phyloP scores from a whole-genome alignment of 1,284 basidiomycete genomes.

The Cutaneotrichosporon sp. region DNA sequence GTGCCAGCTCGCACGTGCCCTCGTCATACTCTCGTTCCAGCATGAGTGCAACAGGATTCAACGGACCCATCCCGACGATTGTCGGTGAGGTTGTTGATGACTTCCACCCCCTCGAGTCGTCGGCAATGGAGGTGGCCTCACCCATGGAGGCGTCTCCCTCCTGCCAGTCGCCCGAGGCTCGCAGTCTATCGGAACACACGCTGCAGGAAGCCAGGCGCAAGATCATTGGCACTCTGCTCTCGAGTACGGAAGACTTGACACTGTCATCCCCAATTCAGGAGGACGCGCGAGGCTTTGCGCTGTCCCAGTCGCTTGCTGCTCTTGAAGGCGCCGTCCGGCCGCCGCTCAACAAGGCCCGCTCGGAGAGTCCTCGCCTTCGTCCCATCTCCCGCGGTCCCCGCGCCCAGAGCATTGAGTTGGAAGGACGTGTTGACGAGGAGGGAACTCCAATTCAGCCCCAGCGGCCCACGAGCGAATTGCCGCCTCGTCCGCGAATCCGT shows the following conservation, averaged over 20 bases:
- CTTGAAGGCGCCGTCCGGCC: constrained; percentile 26
- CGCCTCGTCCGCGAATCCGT: constrained; percentile 17
- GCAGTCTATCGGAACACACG: constrained; percentile 36
- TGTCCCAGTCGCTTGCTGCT: constrained; percentile 35
- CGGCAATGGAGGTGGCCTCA: constrained; percentile 18
- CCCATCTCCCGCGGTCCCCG: constrained; percentile 7
- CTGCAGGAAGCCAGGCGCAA: constrained; percentile 40
- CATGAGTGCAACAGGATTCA: constrained; percentile 17
- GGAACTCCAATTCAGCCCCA: neutral
- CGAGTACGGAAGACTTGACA: constrained; percentile 28
- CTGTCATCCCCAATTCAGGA: constrained; percentile 9
- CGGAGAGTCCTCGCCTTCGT: constrained; percentile 11
- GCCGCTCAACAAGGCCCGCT: constrained; percentile 2
- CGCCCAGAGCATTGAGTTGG: constrained; percentile 22
- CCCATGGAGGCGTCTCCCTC: neutral
- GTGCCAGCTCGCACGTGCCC: constrained; percentile 30
- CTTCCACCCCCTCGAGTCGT: constrained; percentile 7
- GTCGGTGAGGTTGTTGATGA: constrained; percentile 22
- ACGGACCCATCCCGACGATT: constrained; percentile 23
- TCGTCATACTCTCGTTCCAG: constrained; percentile 38
- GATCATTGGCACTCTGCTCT: constrained; percentile 35
- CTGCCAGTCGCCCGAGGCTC: constrained; percentile 9
- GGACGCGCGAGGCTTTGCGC: constrained; percentile 27
- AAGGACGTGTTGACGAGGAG: constrained; percentile 28
- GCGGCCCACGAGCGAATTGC: constrained; percentile 10